Evolutionary conservation across 1,139 yeast genomes (phyloP), one percentile per base, ranked within the genome.

Genomic region (Saccharomyces hybrid): DNA sequence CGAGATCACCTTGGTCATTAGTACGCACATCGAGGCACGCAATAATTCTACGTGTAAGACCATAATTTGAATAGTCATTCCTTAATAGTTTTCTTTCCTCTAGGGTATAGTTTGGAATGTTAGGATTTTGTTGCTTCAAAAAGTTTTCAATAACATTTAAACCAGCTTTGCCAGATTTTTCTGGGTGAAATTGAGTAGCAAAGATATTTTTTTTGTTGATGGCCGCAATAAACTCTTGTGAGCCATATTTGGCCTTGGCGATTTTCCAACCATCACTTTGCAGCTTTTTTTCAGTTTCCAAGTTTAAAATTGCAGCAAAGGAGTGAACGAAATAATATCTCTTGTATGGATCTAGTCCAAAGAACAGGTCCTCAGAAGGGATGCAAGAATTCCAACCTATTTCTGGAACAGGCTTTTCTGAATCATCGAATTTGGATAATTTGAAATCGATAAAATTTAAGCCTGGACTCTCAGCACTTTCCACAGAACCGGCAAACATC

Each of bases 141-240:
- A 93, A 93, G 31, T 87, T 79, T 58, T 80, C 78, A 56, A 93
- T 78, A 6, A 91, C 83, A 59, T 81, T 79, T 49, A 93, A 74
- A 49, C 99, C 99, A 7, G 96, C 96, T 48, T 75, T 70, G 9
- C 99, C 99, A 2, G 96, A 88, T 71, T 93, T 93, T 70, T 93
- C 99, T 5, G 99, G 99, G 71, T 93, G 99, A 72, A 93, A 93
- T 71, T 93, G 99, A 1, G 98, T 93, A 49, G 97, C 96, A 71
- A 93, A 88, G 21, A 91, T 76, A 60, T 89, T 90, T 57, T 78
- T 87, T 64, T 78, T 84, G 26, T 84, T 73, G 29, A 89, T 71
- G 0, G 97, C 95, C n/a, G 98, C 95, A 55, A 93, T 74, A 63
- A 90, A 93, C 53, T 74, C 77, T 70, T 93, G 95, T 26, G 82